A percentile compares a stretch with the other conserved stretches of the same genome.
phyloP scores from a whole-genome alignment of 1,139 yeast genomes.

The Geotrichum citri-aurantii region DNA sequence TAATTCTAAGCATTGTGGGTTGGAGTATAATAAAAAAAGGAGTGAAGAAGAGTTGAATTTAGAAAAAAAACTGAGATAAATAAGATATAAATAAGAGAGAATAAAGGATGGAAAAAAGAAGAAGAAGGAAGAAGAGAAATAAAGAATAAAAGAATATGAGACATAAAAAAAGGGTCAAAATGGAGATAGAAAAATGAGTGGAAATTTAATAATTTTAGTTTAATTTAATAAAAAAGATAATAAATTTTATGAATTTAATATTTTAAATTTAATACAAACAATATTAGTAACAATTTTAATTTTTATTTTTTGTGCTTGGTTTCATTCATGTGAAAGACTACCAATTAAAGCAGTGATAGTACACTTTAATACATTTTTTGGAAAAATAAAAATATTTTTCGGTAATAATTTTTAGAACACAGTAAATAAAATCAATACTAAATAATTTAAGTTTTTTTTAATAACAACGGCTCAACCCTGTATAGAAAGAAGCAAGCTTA shows the following conservation, averaged over 20 bases:
- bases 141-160: not conserved
- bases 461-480: too few species aligned
- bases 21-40: not conserved
- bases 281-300: not conserved
- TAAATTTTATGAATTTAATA: not conserved
- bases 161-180: not conserved
- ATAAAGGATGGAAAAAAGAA: not conserved
- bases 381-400: too few species aligned
- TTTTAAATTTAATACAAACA: not conserved
- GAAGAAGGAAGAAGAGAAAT: not conserved
- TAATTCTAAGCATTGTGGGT: not conserved
- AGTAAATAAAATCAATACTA: too few species aligned
- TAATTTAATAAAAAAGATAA: not conserved
- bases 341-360: too few species aligned
- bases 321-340: too few species aligned
- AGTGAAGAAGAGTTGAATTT: not conserved
- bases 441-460: too few species aligned
- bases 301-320: too few species aligned
- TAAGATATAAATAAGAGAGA: not conserved
- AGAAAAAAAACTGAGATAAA: not conserved
- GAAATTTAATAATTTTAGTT: not conserved
- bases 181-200: not conserved
- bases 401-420: too few species aligned
- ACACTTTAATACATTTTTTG: too few species aligned
- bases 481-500: not conserved